These are phyloP conservation scores for Pisolithus marmoratus DNA, from an alignment of 768 basidiomycete genomes.

Conservation along the genomic window DNA sequence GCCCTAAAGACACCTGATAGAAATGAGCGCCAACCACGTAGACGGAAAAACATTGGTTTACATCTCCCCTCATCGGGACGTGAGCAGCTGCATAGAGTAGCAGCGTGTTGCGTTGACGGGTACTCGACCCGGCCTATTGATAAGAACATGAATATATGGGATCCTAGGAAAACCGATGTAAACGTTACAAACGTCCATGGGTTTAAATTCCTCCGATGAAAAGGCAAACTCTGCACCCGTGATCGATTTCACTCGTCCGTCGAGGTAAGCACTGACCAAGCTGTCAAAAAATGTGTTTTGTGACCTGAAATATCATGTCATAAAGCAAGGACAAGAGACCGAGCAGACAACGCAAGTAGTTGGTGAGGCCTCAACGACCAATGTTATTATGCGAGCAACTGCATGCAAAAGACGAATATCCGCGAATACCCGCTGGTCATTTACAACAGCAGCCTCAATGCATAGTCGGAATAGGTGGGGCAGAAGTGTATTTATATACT, in stretches of 20 bases:
- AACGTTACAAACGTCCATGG: slow-evolving; percentile 44
- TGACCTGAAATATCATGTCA: slow-evolving; percentile 30
- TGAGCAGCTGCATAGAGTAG: slow-evolving; percentile 62
- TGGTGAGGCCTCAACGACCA: slow-evolving; percentile 59
- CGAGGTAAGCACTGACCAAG: slow-evolving; percentile 36
- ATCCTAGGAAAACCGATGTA: background rate
- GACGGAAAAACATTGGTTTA: slow-evolving; percentile 20
- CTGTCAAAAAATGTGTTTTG: slow-evolving; percentile 53
- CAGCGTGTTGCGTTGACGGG: slow-evolving; percentile 56
- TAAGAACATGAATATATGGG: background rate
- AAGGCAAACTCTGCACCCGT: slow-evolving; percentile 48
- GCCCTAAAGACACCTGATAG: slow-evolving; percentile 44
- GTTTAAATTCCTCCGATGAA: slow-evolving; percentile 32
- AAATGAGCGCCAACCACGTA: background rate
- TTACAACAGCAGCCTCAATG: slow-evolving; percentile 34
- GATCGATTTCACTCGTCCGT: slow-evolving; percentile 42
- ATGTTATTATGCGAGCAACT: slow-evolving; percentile 59
- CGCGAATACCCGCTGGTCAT: slow-evolving; percentile 20
- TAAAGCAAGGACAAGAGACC: background rate
- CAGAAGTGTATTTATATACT: slow-evolving; percentile 74
- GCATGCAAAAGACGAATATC: slow-evolving; percentile 35
- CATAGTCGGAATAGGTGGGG: slow-evolving; percentile 66
- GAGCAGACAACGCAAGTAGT: slow-evolving; percentile 49
- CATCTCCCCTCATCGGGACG: slow-evolving; percentile 63
- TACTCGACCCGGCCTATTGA: slow-evolving; percentile 12